Evolutionary conservation across 768 basidiomycete species (phyloP).

Genomic region (Tephrocybe sp.): DNA sequence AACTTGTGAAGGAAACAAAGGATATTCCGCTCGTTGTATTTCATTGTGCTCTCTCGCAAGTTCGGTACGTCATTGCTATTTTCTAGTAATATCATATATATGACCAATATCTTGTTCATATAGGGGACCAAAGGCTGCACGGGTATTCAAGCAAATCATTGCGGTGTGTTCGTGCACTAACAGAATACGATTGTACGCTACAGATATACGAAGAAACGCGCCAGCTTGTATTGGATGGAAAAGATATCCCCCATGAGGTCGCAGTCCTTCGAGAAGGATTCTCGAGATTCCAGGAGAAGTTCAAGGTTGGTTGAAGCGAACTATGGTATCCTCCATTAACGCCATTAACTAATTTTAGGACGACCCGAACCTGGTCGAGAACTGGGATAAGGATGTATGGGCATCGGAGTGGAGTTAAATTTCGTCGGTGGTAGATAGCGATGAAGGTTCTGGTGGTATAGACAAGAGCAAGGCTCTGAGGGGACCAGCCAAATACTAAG

Average conservation of each 20-base stretch:
- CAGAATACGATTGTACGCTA: slow-evolving; percentile 5
- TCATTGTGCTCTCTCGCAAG: slow-evolving; percentile 77
- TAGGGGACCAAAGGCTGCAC: slow-evolving; percentile 78
- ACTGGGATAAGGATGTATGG: slow-evolving; percentile 72
- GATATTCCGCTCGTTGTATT: slow-evolving; percentile 66
- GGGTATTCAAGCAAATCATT: slow-evolving; percentile 39
- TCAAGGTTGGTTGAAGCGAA: slow-evolving; percentile 44
- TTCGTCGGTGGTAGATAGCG: not conserved
- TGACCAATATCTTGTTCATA: not conserved
- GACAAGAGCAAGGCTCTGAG: too few relatives aligned
- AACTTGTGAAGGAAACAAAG: slow-evolving; percentile 58
- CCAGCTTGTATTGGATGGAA: slow-evolving; percentile 39
- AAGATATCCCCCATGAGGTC: slow-evolving; percentile 50
- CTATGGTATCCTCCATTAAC: not conserved
- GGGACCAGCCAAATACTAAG: not conserved
- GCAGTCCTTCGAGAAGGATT: slow-evolving; percentile 73
- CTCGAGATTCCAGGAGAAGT: slow-evolving; percentile 63
- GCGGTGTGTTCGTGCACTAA: not conserved
- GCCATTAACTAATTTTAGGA: slow-evolving; percentile 29
- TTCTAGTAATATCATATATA: not conserved
- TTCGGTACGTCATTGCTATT: slow-evolving; percentile 48
- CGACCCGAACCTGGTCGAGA: slow-evolving; percentile 70
- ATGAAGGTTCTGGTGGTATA: too few relatives aligned
- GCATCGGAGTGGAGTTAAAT: slow-evolving; percentile 36
- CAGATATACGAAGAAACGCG: slow-evolving; percentile 73